These are phyloP conservation scores for Amanita brunnescens DNA, from an alignment of 768 basidiomycete species.

Conservation along the genomic window DNA sequence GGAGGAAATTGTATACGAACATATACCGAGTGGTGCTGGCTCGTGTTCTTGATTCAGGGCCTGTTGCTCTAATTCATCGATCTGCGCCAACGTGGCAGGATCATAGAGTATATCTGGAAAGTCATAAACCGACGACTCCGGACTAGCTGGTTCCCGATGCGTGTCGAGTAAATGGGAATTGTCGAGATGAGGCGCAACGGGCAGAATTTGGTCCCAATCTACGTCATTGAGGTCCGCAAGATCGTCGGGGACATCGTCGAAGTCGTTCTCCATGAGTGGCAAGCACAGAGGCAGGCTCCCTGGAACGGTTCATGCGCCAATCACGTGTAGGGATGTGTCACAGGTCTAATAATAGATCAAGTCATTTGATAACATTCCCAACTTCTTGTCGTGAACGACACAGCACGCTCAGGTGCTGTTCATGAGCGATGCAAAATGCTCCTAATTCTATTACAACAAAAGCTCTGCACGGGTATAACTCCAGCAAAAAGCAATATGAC, in stretches of 20 bases:
- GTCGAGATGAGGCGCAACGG: conserved; percentile 15
- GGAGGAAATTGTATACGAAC: background rate
- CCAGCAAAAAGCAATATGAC: background rate
- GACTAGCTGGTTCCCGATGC: conserved; percentile 2
- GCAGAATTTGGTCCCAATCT: conserved; percentile 33
- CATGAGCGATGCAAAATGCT: background rate
- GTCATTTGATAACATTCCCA: background rate
- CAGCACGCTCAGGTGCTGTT: background rate
- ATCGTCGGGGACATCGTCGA: conserved; percentile 43
- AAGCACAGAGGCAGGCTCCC: background rate
- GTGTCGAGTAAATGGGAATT: conserved; percentile 16
- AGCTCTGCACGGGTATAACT: background rate
- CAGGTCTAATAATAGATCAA: background rate
- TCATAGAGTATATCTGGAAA: conserved; percentile 24
- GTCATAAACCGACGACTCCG: conserved; percentile 7
- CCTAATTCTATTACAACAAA: background rate
- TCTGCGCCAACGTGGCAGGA: conserved; percentile 27
- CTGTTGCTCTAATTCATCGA: conserved; percentile 39
- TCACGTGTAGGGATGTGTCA: conserved; percentile 3
- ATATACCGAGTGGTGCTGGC: background rate
- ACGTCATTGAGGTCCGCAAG: conserved; percentile 43
- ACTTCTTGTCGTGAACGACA: background rate
- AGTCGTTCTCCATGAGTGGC: conserved; percentile 35
- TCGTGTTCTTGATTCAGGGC: conserved; percentile 10
- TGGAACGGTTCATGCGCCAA: background rate